Percentiles rank a stretch among this genome's conserved stretches.
phyloP scores from a whole-genome alignment of 805 yeast genomes.

The Pichia gijzeniarum region DNA sequence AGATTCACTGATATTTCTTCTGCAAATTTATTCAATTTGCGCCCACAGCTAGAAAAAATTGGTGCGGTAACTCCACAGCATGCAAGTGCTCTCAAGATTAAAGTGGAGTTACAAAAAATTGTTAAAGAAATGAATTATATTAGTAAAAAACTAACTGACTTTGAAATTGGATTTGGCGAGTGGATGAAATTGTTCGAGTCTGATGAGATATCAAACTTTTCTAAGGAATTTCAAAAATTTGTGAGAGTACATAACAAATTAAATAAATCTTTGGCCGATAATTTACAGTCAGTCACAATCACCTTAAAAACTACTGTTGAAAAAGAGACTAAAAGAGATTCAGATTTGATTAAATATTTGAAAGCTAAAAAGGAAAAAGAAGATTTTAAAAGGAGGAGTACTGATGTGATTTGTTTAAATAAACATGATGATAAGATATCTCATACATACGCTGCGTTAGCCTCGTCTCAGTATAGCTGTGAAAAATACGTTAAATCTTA shows the following conservation, averaged over 20 bases:
- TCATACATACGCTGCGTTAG: not conserved
- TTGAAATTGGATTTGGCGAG: slow-evolving; percentile 1
- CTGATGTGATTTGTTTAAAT: not conserved
- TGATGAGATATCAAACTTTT: slow-evolving; percentile 1
- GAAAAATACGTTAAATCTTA: not conserved
- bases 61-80: slow-evolving; percentile 13
- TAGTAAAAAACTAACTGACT: not conserved
- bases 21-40: not conserved
- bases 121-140: slow-evolving; percentile 1
- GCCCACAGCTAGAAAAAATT: slow-evolving; percentile 11
- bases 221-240: slow-evolving; percentile 7
- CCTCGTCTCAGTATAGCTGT: not conserved
- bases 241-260: not conserved
- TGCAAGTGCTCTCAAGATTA: slow-evolving; percentile 8
- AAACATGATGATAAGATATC: slow-evolving; percentile 3
- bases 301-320: not conserved
- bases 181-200: slow-evolving; percentile 10
- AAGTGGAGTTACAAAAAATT: slow-evolving; percentile 8
- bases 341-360: not conserved
- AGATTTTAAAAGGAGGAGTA: slow-evolving; percentile 4
- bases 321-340: slow-evolving; percentile 3
- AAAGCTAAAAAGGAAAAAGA: slow-evolving; percentile 1
- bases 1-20: not conserved
- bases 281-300: slow-evolving; percentile 1
- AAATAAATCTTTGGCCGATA: not conserved